Evolutionary conservation across 2,329 filamentous ascomycete genomes (phyloP), one percentile per base, ranked within the genome.

Genomic region (Aspergillus sp.): DNA sequence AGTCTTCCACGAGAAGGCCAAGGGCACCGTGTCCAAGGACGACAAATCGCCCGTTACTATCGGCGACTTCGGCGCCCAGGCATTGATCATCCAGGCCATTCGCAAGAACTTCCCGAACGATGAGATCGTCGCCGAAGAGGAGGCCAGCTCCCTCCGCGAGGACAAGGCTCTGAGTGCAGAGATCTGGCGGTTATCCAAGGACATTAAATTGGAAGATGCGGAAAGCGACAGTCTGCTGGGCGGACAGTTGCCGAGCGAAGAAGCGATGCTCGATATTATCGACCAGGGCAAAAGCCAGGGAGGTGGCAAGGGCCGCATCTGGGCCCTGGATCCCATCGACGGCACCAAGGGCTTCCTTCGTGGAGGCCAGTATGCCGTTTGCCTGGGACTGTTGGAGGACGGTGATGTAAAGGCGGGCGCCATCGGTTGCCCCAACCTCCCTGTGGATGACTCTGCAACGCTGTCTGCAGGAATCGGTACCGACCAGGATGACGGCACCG

Each of bases 31-130:
- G 44, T 86, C 85, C 66, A 98, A 98, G 74, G 85, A 88, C 69
- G 93, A 98, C 76, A 88, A 88, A 65, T 95, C 90, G 7, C 93
- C 93, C 55, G 93, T 98, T 60, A 98, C 93, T 12, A 93, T 97
- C 59, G 93, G 91, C 66, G 93, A 98, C 73, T 97, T 95, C 68
- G 93, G 93, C 62, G 94, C 93, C 34, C 93, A 98, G 74, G 90
- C 93, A 30, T 81, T 98, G 55, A 95, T 98, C 70, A 95, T 97
- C 63, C 79, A 83, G 48, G 91, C 91, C 29, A 83, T 98, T 57
- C 83, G 84, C 69, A 81, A 87, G 70, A 88, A 86, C 70, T 98
- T 98, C 74, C 93, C 93, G 12, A 64, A 81, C 33, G 93, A 98
- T 64, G 85, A 88, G 67, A 86, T 98, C 53, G 88, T 98, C 38